phyloP scores from a whole-genome alignment of 768 basidiomycete genomes.

The Artomyces pyxidatus region DNA sequence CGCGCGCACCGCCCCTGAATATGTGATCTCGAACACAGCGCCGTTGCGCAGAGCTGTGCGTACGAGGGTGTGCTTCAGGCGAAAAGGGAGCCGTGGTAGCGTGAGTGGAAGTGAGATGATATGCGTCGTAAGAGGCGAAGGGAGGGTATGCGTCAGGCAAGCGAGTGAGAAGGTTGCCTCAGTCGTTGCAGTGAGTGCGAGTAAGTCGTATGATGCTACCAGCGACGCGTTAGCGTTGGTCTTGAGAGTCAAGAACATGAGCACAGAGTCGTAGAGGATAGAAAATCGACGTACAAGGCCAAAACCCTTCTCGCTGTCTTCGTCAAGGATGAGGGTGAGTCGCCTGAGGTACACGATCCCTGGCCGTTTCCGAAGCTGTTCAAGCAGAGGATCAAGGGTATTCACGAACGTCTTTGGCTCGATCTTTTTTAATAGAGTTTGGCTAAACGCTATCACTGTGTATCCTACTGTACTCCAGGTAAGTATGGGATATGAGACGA shows the following conservation, averaged over 20 bases:
- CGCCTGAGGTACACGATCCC: constrained; percentile 66
- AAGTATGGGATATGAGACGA: constrained; percentile 1
- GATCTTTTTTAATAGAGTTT: constrained; percentile 62
- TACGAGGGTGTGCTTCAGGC: constrained; percentile 77
- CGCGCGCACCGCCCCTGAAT: constrained; percentile 64
- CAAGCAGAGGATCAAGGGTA: constrained; percentile 47
- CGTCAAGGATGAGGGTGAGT: constrained; percentile 71
- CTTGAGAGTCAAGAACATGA: constrained; percentile 29
- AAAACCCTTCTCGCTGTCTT: constrained; percentile 82
- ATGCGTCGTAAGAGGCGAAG: constrained; percentile 71
- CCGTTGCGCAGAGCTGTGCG: constrained; percentile 78
- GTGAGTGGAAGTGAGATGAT: constrained; percentile 77
- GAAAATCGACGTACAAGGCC: constrained; percentile 47
- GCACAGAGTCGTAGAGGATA: background rate
- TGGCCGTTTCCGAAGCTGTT: constrained; percentile 47
- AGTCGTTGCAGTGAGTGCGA: constrained; percentile 70
- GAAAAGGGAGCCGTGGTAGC: constrained; percentile 67
- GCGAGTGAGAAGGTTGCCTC: constrained; percentile 66
- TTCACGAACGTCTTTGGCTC: constrained; percentile 67
- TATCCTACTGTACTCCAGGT: constrained; percentile 64
- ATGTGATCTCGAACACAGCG: constrained; percentile 74
- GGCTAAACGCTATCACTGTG: constrained; percentile 69
- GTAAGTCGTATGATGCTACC: constrained; percentile 64
- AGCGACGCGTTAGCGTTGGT: constrained; percentile 59
- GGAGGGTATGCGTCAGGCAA: constrained; percentile 70